phyloP scores from a whole-genome alignment of 306 rosid genomes.

The Carpinus viminea region DNA sequence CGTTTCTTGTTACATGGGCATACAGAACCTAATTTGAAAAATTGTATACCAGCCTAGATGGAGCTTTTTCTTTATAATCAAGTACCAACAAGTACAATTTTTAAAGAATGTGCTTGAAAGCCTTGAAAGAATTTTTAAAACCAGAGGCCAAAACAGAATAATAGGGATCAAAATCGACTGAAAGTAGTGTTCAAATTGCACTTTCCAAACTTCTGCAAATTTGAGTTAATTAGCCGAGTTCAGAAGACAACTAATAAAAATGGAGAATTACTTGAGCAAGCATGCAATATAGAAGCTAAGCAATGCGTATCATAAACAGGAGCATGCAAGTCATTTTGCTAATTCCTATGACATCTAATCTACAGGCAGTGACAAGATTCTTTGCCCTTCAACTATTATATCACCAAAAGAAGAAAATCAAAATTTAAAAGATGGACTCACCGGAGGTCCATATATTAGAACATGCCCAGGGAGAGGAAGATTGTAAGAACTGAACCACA shows the following conservation, averaged over 20 bases:
- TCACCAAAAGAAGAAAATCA: background rate
- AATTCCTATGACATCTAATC: background rate
- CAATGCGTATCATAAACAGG: background rate
- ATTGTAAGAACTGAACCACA: constrained; percentile 72
- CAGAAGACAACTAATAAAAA: background rate
- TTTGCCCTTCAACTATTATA: background rate
- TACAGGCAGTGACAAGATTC: background rate
- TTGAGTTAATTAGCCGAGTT: background rate
- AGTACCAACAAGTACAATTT: background rate
- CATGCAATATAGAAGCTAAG: background rate
- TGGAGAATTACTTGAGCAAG: background rate
- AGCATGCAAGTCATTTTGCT: background rate
- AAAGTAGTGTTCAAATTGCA: background rate
- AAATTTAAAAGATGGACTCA: constrained; percentile 45
- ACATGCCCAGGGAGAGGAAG: constrained; percentile 90
- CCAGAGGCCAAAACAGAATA: background rate
- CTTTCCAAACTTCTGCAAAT: background rate
- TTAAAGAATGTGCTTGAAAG: background rate
- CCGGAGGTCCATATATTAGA: constrained; percentile 88
- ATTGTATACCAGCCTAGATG: background rate
- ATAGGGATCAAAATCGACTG: background rate
- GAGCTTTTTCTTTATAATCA: background rate
- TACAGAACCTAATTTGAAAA: background rate
- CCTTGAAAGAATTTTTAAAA: background rate
- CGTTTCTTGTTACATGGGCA: background rate